Evolutionary conservation across 495 filamentous ascomycete genomes (phyloP).

Genomic region (Aspergillus biplanus): DNA sequence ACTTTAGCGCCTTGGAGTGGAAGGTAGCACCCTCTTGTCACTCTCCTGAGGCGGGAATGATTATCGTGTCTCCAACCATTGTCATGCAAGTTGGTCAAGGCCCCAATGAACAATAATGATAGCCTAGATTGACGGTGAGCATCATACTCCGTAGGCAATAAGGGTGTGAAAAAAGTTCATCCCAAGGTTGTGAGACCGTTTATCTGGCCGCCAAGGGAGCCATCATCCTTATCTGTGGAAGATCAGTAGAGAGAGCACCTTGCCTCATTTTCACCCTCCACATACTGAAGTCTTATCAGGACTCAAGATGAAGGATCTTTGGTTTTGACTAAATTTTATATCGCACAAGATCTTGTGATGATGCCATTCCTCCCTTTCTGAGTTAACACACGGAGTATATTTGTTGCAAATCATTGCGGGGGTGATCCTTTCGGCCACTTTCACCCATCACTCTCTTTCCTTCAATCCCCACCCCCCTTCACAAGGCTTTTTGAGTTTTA

Average conservation of each 20-base stretch:
- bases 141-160: neutral
- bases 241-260: too few species aligned
- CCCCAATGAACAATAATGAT: neutral
- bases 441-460: neutral
- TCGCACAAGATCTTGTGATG: neutral
- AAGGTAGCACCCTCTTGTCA: neutral
- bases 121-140: neutral
- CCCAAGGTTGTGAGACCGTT: too few species aligned
- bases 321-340: too few species aligned
- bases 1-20: neutral
- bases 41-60: slow-evolving; percentile 1
- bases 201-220: too few species aligned
- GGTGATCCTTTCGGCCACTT: neutral
- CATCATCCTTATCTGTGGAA: too few species aligned
- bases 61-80: slow-evolving; percentile 8
- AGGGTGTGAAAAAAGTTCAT: too few species aligned
- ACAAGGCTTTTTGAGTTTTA: slow-evolving; percentile 1
- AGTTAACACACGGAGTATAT: slow-evolving; percentile 11
- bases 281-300: too few species aligned
- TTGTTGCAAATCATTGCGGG: slow-evolving; percentile 18
- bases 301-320: too few species aligned
- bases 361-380: neutral
- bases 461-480: neutral
- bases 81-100: slow-evolving; percentile 6
- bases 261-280: too few species aligned